These are phyloP conservation scores for Fraxinus albicans DNA, from an alignment of 305 asterid genomes.

Conservation along the genomic window DNA sequence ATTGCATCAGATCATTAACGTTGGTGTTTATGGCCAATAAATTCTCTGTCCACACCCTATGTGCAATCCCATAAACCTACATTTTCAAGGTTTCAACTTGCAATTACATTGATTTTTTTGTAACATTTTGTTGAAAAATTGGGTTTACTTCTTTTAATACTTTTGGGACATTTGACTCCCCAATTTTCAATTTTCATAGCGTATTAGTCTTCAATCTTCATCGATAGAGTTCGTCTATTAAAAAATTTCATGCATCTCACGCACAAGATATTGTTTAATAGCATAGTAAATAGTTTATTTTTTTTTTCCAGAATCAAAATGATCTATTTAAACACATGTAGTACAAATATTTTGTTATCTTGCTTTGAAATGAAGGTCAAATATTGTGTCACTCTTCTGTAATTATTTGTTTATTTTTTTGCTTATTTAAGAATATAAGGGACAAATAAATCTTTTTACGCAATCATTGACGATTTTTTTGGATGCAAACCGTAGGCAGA, in stretches of 20 bases:
- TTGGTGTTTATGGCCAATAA: slow-evolving; percentile 4
- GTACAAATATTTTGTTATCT: too few species aligned
- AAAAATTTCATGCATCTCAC: not conserved
- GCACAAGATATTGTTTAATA: not conserved
- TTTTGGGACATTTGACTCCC: not conserved
- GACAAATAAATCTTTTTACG: too few species aligned
- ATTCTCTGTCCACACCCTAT: not conserved
- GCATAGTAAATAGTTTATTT: too few species aligned
- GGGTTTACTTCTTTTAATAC: not conserved
- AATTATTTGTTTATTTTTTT: too few species aligned
- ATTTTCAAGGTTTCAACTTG: not conserved
- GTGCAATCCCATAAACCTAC: not conserved
- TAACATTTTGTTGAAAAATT: not conserved
- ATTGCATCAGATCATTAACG: slow-evolving; percentile 4
- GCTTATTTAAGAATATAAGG: too few species aligned
- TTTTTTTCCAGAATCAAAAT: too few species aligned
- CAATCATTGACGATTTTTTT: too few species aligned
- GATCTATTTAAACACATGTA: too few species aligned
- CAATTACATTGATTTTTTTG: not conserved
- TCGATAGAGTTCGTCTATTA: not conserved
- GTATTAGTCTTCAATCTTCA: not conserved
- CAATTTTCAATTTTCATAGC: not conserved
- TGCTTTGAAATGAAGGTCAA: too few species aligned
- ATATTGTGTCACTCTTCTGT: too few species aligned
- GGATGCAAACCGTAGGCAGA: not conserved